phyloP scores from a whole-genome alignment of 2,329 filamentous ascomycete species.

The Paecilomyces sp. region DNA sequence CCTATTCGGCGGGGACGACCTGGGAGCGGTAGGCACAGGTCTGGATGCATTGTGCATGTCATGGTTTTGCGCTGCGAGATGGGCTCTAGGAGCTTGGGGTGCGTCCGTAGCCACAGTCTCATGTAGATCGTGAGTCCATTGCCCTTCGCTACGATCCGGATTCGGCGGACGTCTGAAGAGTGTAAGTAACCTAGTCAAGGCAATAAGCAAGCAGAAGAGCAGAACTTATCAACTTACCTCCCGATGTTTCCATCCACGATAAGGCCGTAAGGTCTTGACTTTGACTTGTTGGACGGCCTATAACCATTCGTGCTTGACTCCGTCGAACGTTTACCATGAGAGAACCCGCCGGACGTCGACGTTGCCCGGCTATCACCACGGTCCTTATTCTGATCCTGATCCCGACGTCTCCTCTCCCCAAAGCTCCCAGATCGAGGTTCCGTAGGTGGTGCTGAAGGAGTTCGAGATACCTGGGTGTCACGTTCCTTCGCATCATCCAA shows the following conservation, averaged over 20 bases:
- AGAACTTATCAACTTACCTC: slow-evolving; percentile 28
- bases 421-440: slow-evolving; percentile 47
- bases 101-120: slow-evolving; percentile 49
- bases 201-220: background rate
- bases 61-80: slow-evolving; percentile 16
- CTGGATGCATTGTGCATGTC: slow-evolving; percentile 25
- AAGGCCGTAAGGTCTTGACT: slow-evolving; percentile 50
- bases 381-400: slow-evolving; percentile 87
- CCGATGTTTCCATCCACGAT: slow-evolving; percentile 37
- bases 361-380: slow-evolving; percentile 85
- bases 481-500: slow-evolving; percentile 40
- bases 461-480: slow-evolving; percentile 21
- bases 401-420: slow-evolving; percentile 66
- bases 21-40: slow-evolving; percentile 40
- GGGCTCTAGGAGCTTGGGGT: slow-evolving; percentile 23
- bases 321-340: slow-evolving; percentile 82
- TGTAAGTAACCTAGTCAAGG: slow-evolving; percentile 18
- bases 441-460: slow-evolving; percentile 32
- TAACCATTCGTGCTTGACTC: slow-evolving; percentile 73
- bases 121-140: slow-evolving; percentile 94
- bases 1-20: slow-evolving; percentile 61
- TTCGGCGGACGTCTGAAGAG: slow-evolving; percentile 32
- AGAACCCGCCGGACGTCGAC: slow-evolving; percentile 88
- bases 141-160: slow-evolving; percentile 56
- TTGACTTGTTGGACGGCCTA: slow-evolving; percentile 47